These are phyloP conservation scores for Boletus reticuloceps DNA, from an alignment of 768 basidiomycete species.

Conservation along the genomic window DNA sequence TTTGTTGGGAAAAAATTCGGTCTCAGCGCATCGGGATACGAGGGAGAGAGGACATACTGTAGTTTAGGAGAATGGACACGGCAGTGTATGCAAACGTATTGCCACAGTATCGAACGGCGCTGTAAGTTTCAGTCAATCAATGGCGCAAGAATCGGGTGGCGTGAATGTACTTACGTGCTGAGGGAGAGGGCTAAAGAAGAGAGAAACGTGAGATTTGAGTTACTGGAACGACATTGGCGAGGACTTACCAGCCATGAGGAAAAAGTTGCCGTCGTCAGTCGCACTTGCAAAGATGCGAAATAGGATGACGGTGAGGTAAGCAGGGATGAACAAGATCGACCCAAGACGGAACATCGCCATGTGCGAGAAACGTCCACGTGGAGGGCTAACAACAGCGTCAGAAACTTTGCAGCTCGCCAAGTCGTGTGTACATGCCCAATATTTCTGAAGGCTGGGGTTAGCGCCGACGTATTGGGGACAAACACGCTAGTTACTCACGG, in stretches of 20 bases:
- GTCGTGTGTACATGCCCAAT: slow-evolving; percentile 47
- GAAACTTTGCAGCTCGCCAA: background rate
- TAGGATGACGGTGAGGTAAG: slow-evolving; percentile 76
- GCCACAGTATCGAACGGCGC: slow-evolving; percentile 85
- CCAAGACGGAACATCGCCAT: slow-evolving; percentile 90
- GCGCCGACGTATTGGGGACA: background rate
- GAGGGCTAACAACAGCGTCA: slow-evolving; percentile 50
- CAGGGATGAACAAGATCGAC: slow-evolving; percentile 82
- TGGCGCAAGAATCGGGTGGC: background rate
- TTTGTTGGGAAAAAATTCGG: slow-evolving; percentile 26
- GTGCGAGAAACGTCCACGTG: slow-evolving; percentile 79
- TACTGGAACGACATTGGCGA: background rate
- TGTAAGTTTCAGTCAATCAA: slow-evolving; percentile 28
- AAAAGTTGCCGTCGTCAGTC: slow-evolving; percentile 64
- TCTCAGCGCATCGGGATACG: background rate
- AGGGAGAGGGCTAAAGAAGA: slow-evolving; percentile 55
- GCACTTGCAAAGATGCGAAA: slow-evolving; percentile 73
- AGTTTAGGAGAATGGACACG: slow-evolving; percentile 83
- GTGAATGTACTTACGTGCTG: slow-evolving; percentile 65
- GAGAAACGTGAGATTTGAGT: slow-evolving; percentile 1
- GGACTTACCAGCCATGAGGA: slow-evolving; percentile 77
- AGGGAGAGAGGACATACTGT: slow-evolving; percentile 48
- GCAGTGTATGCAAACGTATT: slow-evolving; percentile 89
- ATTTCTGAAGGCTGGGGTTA: slow-evolving; percentile 41
- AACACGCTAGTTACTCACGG: slow-evolving; percentile 52